Evolutionary conservation across 331 rosid species (phyloP).

Genomic region (Arachis monticola): DNA sequence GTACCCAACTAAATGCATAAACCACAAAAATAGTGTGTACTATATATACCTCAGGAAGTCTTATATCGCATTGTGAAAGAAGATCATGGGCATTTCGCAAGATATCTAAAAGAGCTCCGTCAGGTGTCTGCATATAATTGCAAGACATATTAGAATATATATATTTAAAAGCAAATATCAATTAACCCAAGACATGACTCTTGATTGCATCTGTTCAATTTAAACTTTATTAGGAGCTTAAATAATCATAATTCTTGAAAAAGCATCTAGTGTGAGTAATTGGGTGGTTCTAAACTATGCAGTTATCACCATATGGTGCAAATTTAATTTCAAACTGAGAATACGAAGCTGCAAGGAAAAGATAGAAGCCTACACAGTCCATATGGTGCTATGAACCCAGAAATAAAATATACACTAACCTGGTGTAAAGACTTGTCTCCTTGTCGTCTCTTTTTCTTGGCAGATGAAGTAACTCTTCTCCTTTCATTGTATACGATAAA

Average conservation of each 20-base stretch:
- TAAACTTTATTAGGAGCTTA: conserved; percentile 10
- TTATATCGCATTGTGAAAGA: conserved; percentile 77
- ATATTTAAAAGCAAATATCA: conserved; percentile 32
- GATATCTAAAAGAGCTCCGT: conserved; percentile 86
- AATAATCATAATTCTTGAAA: conserved; percentile 23
- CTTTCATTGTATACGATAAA: conserved; percentile 87
- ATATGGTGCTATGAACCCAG: conserved; percentile 5
- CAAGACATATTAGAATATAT: conserved; percentile 23
- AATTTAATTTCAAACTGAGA: conserved; percentile 25
- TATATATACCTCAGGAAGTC: conserved; percentile 79
- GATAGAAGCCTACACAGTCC: conserved; percentile 12
- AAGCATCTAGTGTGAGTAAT: neutral
- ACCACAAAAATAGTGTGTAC: conserved; percentile 16
- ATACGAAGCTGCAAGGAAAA: conserved; percentile 4
- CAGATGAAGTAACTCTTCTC: conserved; percentile 93
- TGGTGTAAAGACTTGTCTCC: conserved; percentile 79
- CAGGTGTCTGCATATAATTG: conserved; percentile 79
- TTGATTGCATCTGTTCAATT: conserved; percentile 15
- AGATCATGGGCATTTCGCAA: conserved; percentile 84
- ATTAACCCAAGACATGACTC: conserved; percentile 26
- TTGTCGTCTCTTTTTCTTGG: conserved; percentile 76
- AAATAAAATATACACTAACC: conserved; percentile 54
- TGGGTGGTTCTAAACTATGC: conserved; percentile 11
- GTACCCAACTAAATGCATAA: conserved; percentile 26
- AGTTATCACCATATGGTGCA: neutral